Evolutionary conservation across 1,284 basidiomycete species (phyloP).

Genomic region (Coniferiporia weirii): DNA sequence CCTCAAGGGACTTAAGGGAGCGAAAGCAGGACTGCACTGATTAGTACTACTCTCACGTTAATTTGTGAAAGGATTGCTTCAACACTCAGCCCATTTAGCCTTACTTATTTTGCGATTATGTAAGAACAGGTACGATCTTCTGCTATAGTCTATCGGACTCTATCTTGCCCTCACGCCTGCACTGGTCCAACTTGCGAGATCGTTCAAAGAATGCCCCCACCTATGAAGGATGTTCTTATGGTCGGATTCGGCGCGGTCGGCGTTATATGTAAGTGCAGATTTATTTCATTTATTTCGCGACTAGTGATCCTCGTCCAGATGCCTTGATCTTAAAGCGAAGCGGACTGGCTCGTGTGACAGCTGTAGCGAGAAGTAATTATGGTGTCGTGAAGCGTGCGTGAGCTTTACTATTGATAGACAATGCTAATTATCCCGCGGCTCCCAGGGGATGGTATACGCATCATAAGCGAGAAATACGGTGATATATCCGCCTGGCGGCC

Average conservation of each 20-base stretch:
- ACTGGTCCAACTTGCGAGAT: neutral
- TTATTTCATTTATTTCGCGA: neutral
- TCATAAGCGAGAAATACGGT: constrained; percentile 58
- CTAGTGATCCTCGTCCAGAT: constrained; percentile 33
- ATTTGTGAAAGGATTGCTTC: too few species aligned
- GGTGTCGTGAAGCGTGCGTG: constrained; percentile 46
- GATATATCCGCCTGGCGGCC: constrained; percentile 55
- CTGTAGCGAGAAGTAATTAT: constrained; percentile 71
- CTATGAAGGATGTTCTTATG: constrained; percentile 43
- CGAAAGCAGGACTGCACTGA: too few species aligned
- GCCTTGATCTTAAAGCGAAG: constrained; percentile 58
- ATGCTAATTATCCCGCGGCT: neutral
- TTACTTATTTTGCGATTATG: too few species aligned
- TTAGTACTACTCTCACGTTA: too few species aligned
- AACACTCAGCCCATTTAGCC: too few species aligned
- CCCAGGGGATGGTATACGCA: constrained; percentile 46
- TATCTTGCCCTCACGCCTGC: too few species aligned
- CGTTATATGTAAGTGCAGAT: constrained; percentile 41
- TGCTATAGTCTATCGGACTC: too few species aligned
- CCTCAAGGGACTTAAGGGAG: too few species aligned
- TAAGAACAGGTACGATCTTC: too few species aligned
- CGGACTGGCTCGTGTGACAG: constrained; percentile 63
- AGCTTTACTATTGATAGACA: neutral
- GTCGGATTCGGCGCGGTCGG: constrained; percentile 58
- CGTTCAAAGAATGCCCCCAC: neutral